Percentiles rank a stretch among this genome's conserved stretches.
Evolutionary conservation across 2,329 filamentous ascomycete species (phyloP).

Genomic region (Beauveria pseudobassiana): DNA sequence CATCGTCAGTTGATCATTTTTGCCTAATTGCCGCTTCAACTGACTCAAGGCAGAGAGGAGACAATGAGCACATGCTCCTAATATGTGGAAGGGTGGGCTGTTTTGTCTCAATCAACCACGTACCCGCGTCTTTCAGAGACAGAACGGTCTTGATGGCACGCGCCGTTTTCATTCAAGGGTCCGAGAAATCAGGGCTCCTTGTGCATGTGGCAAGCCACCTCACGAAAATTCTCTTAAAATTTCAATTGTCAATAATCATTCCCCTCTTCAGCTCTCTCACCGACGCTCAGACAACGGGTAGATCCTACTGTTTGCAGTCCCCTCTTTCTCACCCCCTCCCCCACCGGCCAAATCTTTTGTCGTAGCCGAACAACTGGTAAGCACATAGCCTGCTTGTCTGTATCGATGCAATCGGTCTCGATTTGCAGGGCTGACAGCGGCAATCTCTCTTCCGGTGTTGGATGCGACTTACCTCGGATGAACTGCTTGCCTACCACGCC

Average conservation of each 20-base stretch:
- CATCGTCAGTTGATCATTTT: background rate
- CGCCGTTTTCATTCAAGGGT: background rate
- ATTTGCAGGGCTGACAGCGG: background rate
- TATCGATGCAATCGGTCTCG: background rate
- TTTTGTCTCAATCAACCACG: background rate
- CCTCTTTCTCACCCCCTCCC: background rate
- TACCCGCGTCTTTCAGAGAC: background rate
- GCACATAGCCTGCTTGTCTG: conserved; percentile 1
- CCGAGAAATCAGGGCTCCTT: background rate
- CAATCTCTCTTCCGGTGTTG: background rate
- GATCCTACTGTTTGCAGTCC: background rate
- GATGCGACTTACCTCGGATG: conserved; percentile 2
- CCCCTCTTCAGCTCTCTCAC: background rate
- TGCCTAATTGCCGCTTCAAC: background rate
- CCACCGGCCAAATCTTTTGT: background rate
- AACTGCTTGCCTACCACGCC: background rate
- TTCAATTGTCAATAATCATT: background rate
- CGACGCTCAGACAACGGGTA: background rate
- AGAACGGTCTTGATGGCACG: background rate
- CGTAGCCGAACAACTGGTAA: background rate
- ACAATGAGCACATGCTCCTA: background rate
- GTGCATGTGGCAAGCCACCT: background rate
- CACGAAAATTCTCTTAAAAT: background rate
- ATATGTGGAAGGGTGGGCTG: background rate
- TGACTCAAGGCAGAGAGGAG: background rate